Conservation (phyloP, 2,329 filamentous ascomycete genomes). For the Sporothrix humicola region DNA sequence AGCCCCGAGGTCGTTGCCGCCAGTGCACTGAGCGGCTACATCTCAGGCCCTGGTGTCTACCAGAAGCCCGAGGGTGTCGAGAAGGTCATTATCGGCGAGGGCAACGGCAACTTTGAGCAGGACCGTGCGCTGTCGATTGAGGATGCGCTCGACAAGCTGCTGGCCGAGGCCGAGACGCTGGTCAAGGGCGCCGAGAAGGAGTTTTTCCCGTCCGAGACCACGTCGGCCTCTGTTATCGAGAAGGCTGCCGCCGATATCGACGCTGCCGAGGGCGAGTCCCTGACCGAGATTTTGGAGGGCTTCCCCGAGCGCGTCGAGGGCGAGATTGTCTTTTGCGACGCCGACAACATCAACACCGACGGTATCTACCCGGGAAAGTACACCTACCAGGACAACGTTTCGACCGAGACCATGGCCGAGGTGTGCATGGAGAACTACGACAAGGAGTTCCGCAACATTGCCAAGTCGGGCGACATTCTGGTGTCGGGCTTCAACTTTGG, state of each 20-base stretch:
- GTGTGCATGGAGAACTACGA: conserved; percentile 98
- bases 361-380: conserved; percentile 78
- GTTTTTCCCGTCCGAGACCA: conserved; percentile 46
- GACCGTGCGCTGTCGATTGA: conserved; percentile 53
- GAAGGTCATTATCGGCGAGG: conserved; percentile 46
- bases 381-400: conserved; percentile 87
- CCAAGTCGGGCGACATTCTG: conserved; percentile 76
- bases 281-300: conserved; percentile 78
- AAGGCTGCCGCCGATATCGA: conserved; percentile 40
- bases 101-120: conserved; percentile 37
- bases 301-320: conserved; percentile 84
- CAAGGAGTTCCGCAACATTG: conserved; percentile 66
- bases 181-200: conserved; percentile 57
- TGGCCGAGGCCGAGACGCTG: conserved; percentile 69
- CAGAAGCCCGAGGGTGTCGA: conserved; percentile 52
- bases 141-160: conserved; percentile 72
- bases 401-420: conserved; percentile 78
- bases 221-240: conserved; percentile 39
- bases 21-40: conserved; percentile 75
- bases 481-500: conserved; percentile 91
- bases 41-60: conserved; percentile 80
- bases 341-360: conserved; percentile 85
- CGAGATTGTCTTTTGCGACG: conserved; percentile 87
- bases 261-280: conserved; percentile 46
- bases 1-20: conserved; percentile 93